Evolutionary conservation across 2,329 filamentous ascomycete species (phyloP).

Genomic region (Apiospora hydei): DNA sequence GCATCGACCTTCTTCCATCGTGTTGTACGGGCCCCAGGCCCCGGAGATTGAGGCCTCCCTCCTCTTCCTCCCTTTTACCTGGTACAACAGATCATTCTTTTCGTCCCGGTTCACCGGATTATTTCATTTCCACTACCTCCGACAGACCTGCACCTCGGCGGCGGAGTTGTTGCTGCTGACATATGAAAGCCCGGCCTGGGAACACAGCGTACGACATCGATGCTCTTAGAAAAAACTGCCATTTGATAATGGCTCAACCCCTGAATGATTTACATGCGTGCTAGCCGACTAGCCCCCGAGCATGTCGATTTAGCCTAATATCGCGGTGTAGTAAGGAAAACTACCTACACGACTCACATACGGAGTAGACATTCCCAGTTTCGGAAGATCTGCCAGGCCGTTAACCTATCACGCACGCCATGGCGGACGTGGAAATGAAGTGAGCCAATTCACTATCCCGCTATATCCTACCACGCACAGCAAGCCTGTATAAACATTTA

Average conservation of each 20-base stretch:
- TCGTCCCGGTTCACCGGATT: not conserved
- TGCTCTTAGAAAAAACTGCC: not conserved
- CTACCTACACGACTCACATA: not conserved
- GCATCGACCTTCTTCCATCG: not conserved
- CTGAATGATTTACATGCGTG: conserved; percentile 2
- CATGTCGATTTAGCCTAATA: not conserved
- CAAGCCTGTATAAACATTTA: not conserved
- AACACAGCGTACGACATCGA: not conserved
- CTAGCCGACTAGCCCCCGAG: conserved; percentile 1
- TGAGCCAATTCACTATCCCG: not conserved
- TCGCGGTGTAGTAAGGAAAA: conserved; percentile 1
- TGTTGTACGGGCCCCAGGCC: not conserved
- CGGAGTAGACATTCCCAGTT: not conserved
- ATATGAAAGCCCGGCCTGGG: not conserved
- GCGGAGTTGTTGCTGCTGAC: conserved; percentile 13
- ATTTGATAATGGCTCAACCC: not conserved
- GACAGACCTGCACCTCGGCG: conserved; percentile 5
- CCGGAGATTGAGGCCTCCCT: conserved; percentile 16
- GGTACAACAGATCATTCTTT: not conserved
- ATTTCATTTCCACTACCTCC: not conserved
- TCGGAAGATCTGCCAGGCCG: not conserved
- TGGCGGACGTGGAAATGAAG: not conserved
- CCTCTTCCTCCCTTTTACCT: not conserved
- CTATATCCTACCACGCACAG: not conserved
- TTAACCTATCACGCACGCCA: not conserved